phyloP scores from a whole-genome alignment of 2,329 filamentous ascomycete species.

The Endoconidiophora laricicola region DNA sequence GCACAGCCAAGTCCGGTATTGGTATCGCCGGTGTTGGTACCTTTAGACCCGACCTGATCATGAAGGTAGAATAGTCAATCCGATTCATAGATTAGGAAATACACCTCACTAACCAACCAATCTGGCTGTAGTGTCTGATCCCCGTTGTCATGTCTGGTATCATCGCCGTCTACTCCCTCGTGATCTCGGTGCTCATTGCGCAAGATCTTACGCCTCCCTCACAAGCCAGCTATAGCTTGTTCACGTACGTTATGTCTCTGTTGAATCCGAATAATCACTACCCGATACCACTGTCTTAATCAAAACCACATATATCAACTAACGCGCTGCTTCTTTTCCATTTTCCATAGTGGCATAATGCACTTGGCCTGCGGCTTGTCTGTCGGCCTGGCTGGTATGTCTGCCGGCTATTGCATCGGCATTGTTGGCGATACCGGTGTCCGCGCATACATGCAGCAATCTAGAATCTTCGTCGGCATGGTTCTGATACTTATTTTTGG shows the following conservation, averaged over 20 bases:
- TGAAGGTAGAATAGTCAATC: slow-evolving; percentile 49
- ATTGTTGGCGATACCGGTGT: slow-evolving; percentile 90
- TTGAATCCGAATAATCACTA: not conserved
- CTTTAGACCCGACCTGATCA: slow-evolving; percentile 73
- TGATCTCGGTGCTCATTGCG: slow-evolving; percentile 90
- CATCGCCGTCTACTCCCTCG: slow-evolving; percentile 92
- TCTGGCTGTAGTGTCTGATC: slow-evolving; percentile 49
- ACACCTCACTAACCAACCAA: not conserved
- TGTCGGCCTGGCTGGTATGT: slow-evolving; percentile 81
- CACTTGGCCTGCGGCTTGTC: slow-evolving; percentile 81
- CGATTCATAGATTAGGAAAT: not conserved
- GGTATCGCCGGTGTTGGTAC: slow-evolving; percentile 75
- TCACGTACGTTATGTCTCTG: slow-evolving; percentile 40
- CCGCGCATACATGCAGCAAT: slow-evolving; percentile 90
- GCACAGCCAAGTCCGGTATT: slow-evolving; percentile 76
- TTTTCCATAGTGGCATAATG: slow-evolving; percentile 56
- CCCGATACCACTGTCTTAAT: not conserved
- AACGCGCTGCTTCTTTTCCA: not conserved
- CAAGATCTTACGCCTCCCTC: slow-evolving; percentile 65
- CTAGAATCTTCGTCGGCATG: slow-evolving; percentile 94
- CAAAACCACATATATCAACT: not conserved
- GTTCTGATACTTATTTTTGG: slow-evolving; percentile 97
- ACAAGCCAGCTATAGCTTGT: slow-evolving; percentile 58
- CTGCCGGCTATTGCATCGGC: slow-evolving; percentile 91
- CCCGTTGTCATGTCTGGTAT: slow-evolving; percentile 98